Conservation (phyloP, 768 basidiomycete species). For the Megacollybia marginata region DNA sequence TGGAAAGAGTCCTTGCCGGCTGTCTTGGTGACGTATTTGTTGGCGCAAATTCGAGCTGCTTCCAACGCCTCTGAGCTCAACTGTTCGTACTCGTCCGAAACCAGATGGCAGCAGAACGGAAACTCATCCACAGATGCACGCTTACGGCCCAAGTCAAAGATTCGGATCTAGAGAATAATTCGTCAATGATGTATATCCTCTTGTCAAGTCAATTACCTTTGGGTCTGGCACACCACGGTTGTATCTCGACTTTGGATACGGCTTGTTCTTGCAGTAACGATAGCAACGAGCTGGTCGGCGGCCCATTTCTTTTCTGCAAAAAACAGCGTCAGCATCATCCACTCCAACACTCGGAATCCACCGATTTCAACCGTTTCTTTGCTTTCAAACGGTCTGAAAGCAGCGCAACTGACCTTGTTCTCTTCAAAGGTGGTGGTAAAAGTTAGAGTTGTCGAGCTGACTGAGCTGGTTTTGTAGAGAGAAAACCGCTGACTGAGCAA, state of each 20-base stretch:
- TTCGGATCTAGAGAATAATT: slow-evolving; percentile 66
- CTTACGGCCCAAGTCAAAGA: slow-evolving; percentile 94
- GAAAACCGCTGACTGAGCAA: too few relatives aligned
- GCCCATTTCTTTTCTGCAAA: slow-evolving; percentile 63
- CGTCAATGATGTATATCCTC: not conserved
- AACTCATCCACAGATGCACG: slow-evolving; percentile 96
- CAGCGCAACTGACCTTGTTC: too few relatives aligned
- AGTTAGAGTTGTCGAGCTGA: too few relatives aligned
- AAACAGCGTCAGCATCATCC: not conserved
- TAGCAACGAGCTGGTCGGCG: slow-evolving; percentile 97
- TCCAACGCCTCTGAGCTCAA: slow-evolving; percentile 93
- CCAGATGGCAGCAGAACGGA: slow-evolving; percentile 93
- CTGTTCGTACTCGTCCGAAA: slow-evolving; percentile 98
- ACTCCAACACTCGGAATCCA: too few relatives aligned
- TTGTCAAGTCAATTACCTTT: slow-evolving; percentile 60
- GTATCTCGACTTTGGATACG: slow-evolving; percentile 91
- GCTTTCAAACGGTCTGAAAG: too few relatives aligned
- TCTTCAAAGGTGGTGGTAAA: too few relatives aligned
- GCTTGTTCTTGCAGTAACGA: slow-evolving; percentile 99
- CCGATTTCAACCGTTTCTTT: too few relatives aligned
- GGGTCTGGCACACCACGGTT: slow-evolving; percentile 98
- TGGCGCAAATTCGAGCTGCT: slow-evolving; percentile 97
- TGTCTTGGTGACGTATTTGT: slow-evolving; percentile 99
- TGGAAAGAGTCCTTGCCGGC: slow-evolving; percentile 99
- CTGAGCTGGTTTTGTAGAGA: too few relatives aligned